A percentile compares a stretch with the other conserved stretches of the same genome.
Evolutionary conservation across 208 protist genomes (phyloP).

Genomic region (Tritrichomonas musculus): DNA sequence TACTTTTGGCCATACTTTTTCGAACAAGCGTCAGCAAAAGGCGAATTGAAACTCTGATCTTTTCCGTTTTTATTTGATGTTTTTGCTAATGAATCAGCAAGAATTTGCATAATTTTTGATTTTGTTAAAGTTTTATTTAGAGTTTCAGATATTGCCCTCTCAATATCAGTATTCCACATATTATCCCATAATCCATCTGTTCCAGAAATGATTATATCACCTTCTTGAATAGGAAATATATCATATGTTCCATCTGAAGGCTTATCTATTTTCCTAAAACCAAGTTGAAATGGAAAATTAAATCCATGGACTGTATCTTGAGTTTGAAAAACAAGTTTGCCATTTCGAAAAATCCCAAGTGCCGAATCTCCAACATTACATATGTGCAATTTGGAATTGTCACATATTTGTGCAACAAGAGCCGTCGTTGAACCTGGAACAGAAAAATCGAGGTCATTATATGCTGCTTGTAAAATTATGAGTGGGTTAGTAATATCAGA

Average conservation of each 20-base stretch:
- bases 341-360: neutral
- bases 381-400: neutral
- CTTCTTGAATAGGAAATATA: neutral
- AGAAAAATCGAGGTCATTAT: neutral
- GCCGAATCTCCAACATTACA: constrained; percentile 18
- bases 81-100: neutral
- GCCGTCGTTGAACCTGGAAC: neutral
- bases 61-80: neutral
- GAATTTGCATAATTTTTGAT: neutral
- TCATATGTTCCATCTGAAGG: neutral
- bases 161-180: neutral
- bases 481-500: neutral
- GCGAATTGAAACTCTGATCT: neutral
- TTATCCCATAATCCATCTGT: constrained; percentile 14
- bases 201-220: neutral
- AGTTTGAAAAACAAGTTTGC: neutral
- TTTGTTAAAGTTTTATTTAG: neutral
- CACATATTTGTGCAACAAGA: neutral
- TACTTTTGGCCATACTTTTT: neutral
- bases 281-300: neutral
- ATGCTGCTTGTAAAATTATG: neutral
- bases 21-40: neutral
- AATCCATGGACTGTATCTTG: neutral
- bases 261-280: neutral
- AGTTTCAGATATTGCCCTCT: neutral